phyloP scores from a whole-genome alignment of 352 stramenopile species.

The Blastocystis sp. region DNA sequence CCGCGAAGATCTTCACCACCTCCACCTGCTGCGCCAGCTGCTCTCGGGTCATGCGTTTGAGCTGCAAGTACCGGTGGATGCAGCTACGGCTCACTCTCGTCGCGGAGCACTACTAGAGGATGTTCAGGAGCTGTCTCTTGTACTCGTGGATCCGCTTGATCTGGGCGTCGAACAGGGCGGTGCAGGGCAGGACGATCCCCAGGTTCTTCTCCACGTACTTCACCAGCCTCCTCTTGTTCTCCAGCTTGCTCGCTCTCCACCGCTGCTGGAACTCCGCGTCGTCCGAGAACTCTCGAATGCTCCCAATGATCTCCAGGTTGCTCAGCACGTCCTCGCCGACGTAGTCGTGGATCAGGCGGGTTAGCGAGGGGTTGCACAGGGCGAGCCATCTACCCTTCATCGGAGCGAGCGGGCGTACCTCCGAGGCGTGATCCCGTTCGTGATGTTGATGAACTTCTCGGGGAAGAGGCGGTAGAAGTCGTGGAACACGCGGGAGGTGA shows the following conservation, averaged over 20 bases:
- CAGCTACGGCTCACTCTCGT: not conserved
- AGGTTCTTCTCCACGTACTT: constrained; percentile 62
- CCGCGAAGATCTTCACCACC: constrained; percentile 75
- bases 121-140: constrained; percentile 77
- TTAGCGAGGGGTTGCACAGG: constrained; percentile 75
- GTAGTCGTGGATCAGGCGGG: constrained; percentile 64
- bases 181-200: constrained; percentile 31
- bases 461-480: constrained; percentile 76
- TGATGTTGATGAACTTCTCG: constrained; percentile 77
- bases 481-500: constrained; percentile 74
- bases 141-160: constrained; percentile 77
- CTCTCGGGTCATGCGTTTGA: constrained; percentile 75
- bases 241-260: constrained; percentile 74
- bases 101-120: constrained; percentile 34
- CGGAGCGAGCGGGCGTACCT: not conserved
- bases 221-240: constrained; percentile 72
- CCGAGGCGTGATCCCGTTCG: constrained; percentile 76
- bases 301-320: constrained; percentile 67
- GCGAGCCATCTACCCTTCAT: constrained; percentile 70
- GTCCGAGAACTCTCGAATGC: constrained; percentile 67
- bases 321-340: constrained; percentile 74
- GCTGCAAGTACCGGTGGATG: constrained; percentile 75
- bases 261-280: constrained; percentile 68
- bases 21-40: constrained; percentile 31
- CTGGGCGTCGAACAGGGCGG: constrained; percentile 75